Evolutionary conservation across 2,329 filamentous ascomycete genomes (phyloP).

Genomic region (Penicillium sp.): DNA sequence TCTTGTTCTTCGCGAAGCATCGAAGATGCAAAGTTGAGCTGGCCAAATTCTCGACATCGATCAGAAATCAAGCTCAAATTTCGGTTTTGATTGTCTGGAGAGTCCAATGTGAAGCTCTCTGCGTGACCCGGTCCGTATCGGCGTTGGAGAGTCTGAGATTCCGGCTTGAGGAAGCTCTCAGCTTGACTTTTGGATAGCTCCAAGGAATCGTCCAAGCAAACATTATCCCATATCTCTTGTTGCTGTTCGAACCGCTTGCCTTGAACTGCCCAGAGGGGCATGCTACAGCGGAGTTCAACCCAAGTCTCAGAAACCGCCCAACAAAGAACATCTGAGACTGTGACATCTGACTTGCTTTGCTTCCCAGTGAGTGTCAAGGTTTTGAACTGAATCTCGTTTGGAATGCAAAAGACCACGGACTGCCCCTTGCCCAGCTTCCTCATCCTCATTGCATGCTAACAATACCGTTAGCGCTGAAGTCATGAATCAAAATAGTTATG

Average conservation of each 20-base stretch:
- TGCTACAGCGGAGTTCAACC: slow-evolving; percentile 47
- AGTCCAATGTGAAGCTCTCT: too few species aligned
- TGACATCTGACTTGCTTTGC: slow-evolving; percentile 32
- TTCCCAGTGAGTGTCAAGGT: slow-evolving; percentile 39
- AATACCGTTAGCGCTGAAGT: too few species aligned
- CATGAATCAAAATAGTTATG: too few species aligned
- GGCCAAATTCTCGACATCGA: too few species aligned
- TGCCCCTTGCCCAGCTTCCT: slow-evolving; percentile 66
- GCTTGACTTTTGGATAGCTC: too few species aligned
- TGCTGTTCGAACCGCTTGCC: slow-evolving; percentile 53
- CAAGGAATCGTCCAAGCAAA: too few species aligned
- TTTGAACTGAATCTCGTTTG: slow-evolving; percentile 57
- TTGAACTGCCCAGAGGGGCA: slow-evolving; percentile 62
- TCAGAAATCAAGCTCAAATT: not conserved
- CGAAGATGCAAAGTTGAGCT: too few species aligned
- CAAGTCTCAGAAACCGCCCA: slow-evolving; percentile 62
- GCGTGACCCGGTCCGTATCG: slow-evolving; percentile 58
- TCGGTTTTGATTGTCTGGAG: too few species aligned
- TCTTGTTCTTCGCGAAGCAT: too few species aligned
- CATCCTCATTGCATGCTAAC: too few species aligned
- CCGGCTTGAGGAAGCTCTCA: slow-evolving; percentile 53
- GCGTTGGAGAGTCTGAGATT: slow-evolving; percentile 52
- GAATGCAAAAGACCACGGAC: slow-evolving; percentile 55
- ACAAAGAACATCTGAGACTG: slow-evolving; percentile 54
- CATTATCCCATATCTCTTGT: too few species aligned